phyloP scores from a whole-genome alignment of 2,329 filamentous ascomycete genomes.

The Fusarium annulatum region DNA sequence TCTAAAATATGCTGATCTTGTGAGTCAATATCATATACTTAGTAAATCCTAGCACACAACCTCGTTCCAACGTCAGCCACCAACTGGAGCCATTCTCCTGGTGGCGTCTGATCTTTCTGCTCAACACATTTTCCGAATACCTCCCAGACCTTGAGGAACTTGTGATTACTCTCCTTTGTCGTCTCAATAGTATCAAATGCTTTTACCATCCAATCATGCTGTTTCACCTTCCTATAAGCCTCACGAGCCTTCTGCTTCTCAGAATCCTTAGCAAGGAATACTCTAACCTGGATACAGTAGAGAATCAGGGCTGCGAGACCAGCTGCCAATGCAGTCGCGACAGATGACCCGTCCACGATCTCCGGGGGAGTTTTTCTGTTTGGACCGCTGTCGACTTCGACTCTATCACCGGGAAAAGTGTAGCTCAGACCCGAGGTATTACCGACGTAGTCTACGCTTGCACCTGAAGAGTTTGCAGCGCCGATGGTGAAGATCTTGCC shows the following conservation, averaged over 20 bases:
- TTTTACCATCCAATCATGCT: conserved; percentile 32
- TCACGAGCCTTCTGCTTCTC: conserved; percentile 30
- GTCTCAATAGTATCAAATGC: conserved; percentile 36
- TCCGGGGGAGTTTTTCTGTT: background rate
- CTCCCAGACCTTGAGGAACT: conserved; percentile 45
- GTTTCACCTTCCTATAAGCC: conserved; percentile 19
- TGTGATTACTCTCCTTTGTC: conserved; percentile 35
- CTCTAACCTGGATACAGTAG: conserved; percentile 37
- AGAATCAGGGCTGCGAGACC: conserved; percentile 48
- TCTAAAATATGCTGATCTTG: too few species aligned
- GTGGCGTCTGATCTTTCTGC: conserved; percentile 20
- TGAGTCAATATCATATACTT: background rate
- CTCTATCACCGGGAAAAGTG: conserved; percentile 47
- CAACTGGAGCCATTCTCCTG: conserved; percentile 28
- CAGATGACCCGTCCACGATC: conserved; percentile 38
- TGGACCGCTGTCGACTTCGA: conserved; percentile 12
- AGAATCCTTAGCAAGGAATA: conserved; percentile 1
- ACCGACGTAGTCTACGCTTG: conserved; percentile 17
- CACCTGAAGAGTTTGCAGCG: conserved; percentile 31
- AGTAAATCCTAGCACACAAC: background rate
- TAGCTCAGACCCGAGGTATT: conserved; percentile 43
- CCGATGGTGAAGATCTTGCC: conserved; percentile 46
- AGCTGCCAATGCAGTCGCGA: conserved; percentile 47
- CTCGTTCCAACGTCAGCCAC: conserved; percentile 5
- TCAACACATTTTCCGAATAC: conserved; percentile 37